Evolutionary conservation across 768 basidiomycete genomes (phyloP), one percentile per base, ranked within the genome.

Genomic region (Leccinum aurantiacum): DNA sequence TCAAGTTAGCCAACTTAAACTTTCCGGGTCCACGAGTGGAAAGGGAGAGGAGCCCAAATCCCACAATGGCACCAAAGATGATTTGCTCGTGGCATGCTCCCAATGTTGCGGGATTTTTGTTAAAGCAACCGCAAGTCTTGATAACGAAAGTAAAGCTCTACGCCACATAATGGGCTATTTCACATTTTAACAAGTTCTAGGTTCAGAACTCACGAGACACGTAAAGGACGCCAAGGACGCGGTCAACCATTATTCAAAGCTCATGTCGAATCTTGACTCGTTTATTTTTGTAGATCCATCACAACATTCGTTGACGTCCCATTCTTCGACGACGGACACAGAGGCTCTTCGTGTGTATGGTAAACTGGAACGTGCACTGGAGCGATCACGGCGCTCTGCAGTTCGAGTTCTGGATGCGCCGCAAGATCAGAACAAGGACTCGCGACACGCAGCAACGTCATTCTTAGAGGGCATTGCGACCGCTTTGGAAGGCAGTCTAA

Each of bases 291-390:
- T 6, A 22, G 47, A 51, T 37, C 24, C 57, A 3, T 31, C 59
- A 2, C 64, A 44, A 3, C 53, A 44, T 22, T 19, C 38, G 29
- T 35, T 31, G 3, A 24, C 10, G 3, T 33, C 57, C 13, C 22
- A 58, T 29, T 11, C 52, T 35, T 35, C 52, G 27, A 13, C 29
- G 6, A 10, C 19, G 6, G 57, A 66, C 62, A 11, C 46, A 69
- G 63, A 71, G 22, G 55, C 65, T 15, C 31, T 65, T 53, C 79
- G 80, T 2, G 72, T 78, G 35, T 74, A 73, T 19, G 78, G 76
- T 22, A 90, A 89, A 69, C 72, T 87, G 14, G 82, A 84, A 54
- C 80, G 87, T 25, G 82, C 85, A 0, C 61, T 90, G 11, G 89
- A 90, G 68, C 76, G 83, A 54, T 65, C 86, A 17, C 78, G 88